These are phyloP conservation scores for Chrysanthemum makinoi DNA, from an alignment of 129 eudicot species.

Conservation along the genomic window DNA sequence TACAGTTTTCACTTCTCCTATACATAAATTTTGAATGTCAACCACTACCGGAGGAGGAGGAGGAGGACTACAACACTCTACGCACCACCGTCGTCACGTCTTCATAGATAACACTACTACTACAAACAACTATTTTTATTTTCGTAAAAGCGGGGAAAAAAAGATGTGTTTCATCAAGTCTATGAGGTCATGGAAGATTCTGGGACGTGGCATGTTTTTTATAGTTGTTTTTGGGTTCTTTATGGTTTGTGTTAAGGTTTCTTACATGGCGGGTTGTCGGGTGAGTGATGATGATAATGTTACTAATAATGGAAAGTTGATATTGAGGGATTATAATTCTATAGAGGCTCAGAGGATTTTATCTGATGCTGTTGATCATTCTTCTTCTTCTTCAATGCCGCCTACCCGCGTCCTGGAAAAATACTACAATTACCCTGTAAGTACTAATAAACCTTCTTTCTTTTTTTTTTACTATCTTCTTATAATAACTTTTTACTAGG, in stretches of 20 bases:
- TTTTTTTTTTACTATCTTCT: background rate
- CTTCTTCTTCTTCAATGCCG: conserved; percentile 3
- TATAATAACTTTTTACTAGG: background rate
- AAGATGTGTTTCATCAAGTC: too few relatives aligned
- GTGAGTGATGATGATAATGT: background rate
- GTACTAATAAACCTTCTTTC: background rate
- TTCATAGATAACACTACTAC: too few relatives aligned
- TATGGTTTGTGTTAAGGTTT: background rate
- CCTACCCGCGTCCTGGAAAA: conserved; percentile 36
- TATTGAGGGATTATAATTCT: conserved; percentile 20
- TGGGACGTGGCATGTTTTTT: background rate
- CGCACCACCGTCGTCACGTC: background rate
- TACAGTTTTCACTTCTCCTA: too few relatives aligned
- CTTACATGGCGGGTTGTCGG: background rate
- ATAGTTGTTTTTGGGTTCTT: background rate
- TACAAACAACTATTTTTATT: too few relatives aligned
- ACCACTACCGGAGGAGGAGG: conserved; percentile 14
- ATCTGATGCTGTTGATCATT: conserved; percentile 26
- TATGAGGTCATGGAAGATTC: too few relatives aligned
- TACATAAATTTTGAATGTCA: conserved; percentile 34
- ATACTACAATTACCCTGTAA: conserved; percentile 35
- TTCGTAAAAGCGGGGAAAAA: too few relatives aligned
- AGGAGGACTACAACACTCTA: conserved; percentile 18
- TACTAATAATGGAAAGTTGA: background rate
- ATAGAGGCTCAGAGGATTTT: conserved; percentile 40